Base-by-base conservation (phyloP, 768 basidiomycete species). In the Phylloporus rhodoxanthus region DNA sequence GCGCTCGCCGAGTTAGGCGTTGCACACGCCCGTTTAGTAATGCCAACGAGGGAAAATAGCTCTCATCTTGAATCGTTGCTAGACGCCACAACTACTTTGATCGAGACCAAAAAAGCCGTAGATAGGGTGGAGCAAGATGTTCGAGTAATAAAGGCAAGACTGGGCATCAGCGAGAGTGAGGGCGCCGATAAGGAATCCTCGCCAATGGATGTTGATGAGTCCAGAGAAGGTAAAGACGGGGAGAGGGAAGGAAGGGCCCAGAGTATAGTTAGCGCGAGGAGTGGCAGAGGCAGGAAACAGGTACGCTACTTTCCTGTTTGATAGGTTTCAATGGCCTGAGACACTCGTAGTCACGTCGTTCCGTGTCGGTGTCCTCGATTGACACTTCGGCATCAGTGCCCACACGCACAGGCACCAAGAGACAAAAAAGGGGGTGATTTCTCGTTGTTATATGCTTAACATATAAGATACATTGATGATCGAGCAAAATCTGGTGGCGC, bases 51-150 rank as follows among this genome's bases (percentile, higher is more conserved):
- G 33, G 82, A 84, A 21, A 96, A 92, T 55, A 75, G 84, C 46
- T 73, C 77, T 45, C 80, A 79, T 57, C 73, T 93, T 17, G 92
- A 96, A 53, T 72, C 74, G 13, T 68, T 98, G 14, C 60, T 94
- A 39, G 82, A 85, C 5, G 81, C 86, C 3, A 80, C 89, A 1
- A 77, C 76, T 4, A 74, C 79, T 11, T 68, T 97, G 60, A 76
- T 95, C n/a, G 91, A 97, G 60, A 85, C 82, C 56, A 98, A 97
- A 75, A 85, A 88, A 57, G 72, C 82, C 11, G 79, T 90, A 34
- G 95, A 98, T 64, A 81, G 85, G 63, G 78, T 85, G 4, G 91
- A 95, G 17, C 85, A 87, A 60, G 95, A 98, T 57, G 83, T 92
- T 29, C 70, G 82, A 50, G 78, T 89, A 2, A 59, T 86, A 53